Evolutionary conservation across 768 basidiomycete genomes (phyloP).

Genomic region (Hericium coralloides): DNA sequence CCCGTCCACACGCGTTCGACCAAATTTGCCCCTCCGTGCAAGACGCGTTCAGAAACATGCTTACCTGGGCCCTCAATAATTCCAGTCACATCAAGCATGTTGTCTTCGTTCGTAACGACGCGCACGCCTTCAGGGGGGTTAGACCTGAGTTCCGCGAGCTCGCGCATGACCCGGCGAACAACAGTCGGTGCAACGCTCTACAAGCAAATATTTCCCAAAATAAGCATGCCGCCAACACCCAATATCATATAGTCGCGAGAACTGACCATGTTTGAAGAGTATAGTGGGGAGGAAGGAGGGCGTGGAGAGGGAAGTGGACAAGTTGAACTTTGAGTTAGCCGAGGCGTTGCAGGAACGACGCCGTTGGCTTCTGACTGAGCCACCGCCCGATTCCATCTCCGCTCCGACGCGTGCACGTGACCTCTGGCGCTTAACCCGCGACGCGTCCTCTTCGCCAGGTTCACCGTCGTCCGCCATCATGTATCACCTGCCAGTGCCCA

Average conservation of each 20-base stretch:
- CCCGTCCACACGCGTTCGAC: not conserved
- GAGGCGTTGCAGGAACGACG: not conserved
- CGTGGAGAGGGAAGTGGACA: not conserved
- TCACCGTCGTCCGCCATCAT: no score
- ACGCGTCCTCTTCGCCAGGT: no score
- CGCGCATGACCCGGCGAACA: constrained; percentile 82
- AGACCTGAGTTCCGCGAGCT: constrained; percentile 71
- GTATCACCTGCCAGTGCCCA: no score
- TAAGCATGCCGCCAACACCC: not conserved
- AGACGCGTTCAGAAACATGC: constrained; percentile 20
- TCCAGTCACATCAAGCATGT: constrained; percentile 80
- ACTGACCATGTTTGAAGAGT: not conserved
- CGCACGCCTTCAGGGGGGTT: constrained; percentile 91
- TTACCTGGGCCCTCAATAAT: constrained; percentile 86
- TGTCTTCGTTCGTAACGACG: constrained; percentile 76
- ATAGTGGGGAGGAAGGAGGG: not conserved
- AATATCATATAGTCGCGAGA: no score
- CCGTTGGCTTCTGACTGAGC: not conserved
- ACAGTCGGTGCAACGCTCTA: constrained; percentile 43
- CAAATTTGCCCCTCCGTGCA: constrained; percentile 3
- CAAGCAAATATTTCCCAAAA: not conserved
- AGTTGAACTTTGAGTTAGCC: not conserved
- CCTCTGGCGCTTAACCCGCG: no score
- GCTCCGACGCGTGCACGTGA: not conserved
- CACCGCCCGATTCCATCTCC: not conserved